Base-by-base conservation (phyloP, 2,329 filamentous ascomycete genomes). In the Talaromyces sp. region DNA sequence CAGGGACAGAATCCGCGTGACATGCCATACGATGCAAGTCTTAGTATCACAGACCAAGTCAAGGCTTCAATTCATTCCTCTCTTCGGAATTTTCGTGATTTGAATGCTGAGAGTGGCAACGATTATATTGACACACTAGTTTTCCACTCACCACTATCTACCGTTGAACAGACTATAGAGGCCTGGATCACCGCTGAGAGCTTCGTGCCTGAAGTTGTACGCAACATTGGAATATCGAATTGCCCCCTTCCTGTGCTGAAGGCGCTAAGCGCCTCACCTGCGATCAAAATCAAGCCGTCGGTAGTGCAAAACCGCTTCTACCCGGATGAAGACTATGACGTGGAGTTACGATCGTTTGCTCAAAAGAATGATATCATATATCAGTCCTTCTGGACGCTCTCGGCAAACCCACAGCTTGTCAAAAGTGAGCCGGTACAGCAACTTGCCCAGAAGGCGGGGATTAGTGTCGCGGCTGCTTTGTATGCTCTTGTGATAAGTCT, bases 261-360 rank as follows among this genome's bases (percentile, higher is more conserved):
- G 54, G 71, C 73, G 4, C 73, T 91, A 1, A 77, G 79, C 59
- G 60, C 40, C 0, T 69, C 65, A 1, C 66, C 76, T 1, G 65
- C 73, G 17, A 75, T 77, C 3, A 72, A 65, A 0, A 67, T 84
- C 63, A 82, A 80, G 62, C 84, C 83, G 0, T 77, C 81, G 1
- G 80, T 91, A 1, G 85, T 92, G 5, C 89, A 94, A 73, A 93
- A 94, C 67, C 81, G 88, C 1, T 90, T 94, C 72, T 82, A 86
- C 66, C 71, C 75, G 1, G 72, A 75, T 2, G 87, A 84, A 0
- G 67, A 69, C 2, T 88, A 82, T 64, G 89, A 92, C 62, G 73
- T 75, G 0, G 73, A 75, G 0, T 70, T 92, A 15, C 81, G 89
- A 21, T 72, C 75, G 0, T 83, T 82, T 66, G 86, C 83, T 65